Evolutionary conservation across 345 rosid genomes (phyloP), one percentile per base, ranked within the genome.

Genomic region (Eucalyptus guilfoylei): DNA sequence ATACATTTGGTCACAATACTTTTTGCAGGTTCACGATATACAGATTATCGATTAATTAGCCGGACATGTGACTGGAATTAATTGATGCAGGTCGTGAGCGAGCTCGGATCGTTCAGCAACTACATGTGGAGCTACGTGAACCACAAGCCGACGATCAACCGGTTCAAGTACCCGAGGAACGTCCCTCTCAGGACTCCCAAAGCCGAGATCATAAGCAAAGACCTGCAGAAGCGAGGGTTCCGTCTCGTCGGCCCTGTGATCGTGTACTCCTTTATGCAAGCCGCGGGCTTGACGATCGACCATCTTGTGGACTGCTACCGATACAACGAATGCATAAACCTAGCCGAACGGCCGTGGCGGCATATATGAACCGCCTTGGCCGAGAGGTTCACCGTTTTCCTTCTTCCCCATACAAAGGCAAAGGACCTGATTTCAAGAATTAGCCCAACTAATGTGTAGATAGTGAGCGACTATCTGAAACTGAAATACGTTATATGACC

Each of bases 191-290:
- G 99, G 87, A 88, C 95, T 23, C 98, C 99, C 34, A 98, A 98
- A 92, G 98, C 99, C 48, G 99, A 96, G 89, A 92, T 91, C 28
- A 93, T 98, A 6, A 98, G 99, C 95, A 95, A 91, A 91, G 99
- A 98, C 81, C 90, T 98, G 88, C 88, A 94, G 90, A 98, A 91
- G 92, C 89, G 95, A 17, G 99, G 99, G 44, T 98, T 98, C 89
- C 91, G 99, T 76, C 93, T 96, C 7, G 99, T 95, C 3, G 99
- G 99, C 40, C 99, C 99, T 12, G 99, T 98, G 91, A 98, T 98
- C 5, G 95, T 98, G 86, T 94, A 94, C 83, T 98, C 98, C 19
- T 98, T 98, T 92, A 96, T 97, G 97, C 99, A 98, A 69, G 99
- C 98, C 16, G 98, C 99, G 9, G 99, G 99, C 37, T 62, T 97